phyloP scores from a whole-genome alignment of 164 flowering plant genomes.

The Chloranthus sessilifolius region DNA sequence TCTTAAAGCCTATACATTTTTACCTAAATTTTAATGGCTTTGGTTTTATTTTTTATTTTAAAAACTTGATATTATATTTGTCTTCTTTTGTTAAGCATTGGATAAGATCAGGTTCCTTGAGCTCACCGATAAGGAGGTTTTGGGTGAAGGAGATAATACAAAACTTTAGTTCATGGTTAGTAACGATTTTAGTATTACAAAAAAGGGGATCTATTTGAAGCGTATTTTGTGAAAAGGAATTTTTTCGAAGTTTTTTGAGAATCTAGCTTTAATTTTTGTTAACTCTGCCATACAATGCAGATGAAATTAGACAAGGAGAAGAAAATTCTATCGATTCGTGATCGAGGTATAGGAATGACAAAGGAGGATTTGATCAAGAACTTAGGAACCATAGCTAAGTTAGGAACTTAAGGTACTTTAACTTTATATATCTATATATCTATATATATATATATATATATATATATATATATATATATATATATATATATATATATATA shows the following conservation, averaged over 20 bases:
- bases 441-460: too few relatives aligned
- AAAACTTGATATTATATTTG: too few relatives aligned
- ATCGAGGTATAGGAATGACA: constrained; percentile 97
- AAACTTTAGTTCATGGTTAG: constrained; percentile 93
- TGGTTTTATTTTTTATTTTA: too few relatives aligned
- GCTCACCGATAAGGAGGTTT: constrained; percentile 82
- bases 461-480: too few relatives aligned
- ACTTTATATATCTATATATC: neutral
- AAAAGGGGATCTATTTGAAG: neutral
- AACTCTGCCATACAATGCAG: constrained; percentile 30
- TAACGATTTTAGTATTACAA: neutral
- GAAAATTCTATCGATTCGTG: constrained; percentile 85
- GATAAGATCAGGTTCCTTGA: constrained; percentile 95
- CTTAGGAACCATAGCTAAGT: constrained; percentile 95
- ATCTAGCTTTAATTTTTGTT: neutral
- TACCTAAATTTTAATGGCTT: too few relatives aligned
- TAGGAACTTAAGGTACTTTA: constrained; percentile 90
- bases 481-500: neutral
- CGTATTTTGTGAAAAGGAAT: neutral
- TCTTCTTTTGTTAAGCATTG: constrained; percentile 51
- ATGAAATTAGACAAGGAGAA: constrained; percentile 94
- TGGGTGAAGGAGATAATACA: constrained; percentile 91
- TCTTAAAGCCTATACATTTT: neutral
- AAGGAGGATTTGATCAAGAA: constrained; percentile 97
- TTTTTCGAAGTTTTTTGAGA: neutral